Evolutionary conservation across 371 early-diverging fungal species (phyloP).

Genomic region (Batkoa obscura): DNA sequence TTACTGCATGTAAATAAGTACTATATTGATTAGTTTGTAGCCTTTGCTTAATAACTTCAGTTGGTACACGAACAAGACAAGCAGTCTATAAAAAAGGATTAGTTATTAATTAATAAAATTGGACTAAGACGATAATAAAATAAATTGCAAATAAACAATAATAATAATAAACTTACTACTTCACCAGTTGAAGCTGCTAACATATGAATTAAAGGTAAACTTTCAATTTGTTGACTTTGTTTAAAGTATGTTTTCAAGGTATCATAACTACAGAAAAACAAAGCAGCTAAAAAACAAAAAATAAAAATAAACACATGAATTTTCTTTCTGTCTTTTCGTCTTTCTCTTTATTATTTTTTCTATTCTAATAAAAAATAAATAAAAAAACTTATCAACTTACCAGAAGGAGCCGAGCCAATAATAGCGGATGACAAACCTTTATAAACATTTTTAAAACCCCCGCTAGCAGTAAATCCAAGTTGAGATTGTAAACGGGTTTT

Average conservation of each 20-base stretch:
- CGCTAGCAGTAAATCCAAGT: constrained; percentile 69
- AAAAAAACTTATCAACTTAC: constrained; percentile 15
- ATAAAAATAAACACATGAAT: no score
- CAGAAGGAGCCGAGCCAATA: constrained; percentile 82
- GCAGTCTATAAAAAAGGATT: constrained; percentile 33
- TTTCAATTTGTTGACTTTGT: constrained; percentile 20
- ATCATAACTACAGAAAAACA: constrained; percentile 88
- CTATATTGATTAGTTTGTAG: constrained; percentile 76
- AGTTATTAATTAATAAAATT: no score
- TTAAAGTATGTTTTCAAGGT: constrained; percentile 34
- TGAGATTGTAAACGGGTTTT: constrained; percentile 80
- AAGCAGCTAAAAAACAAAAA: constrained; percentile 34
- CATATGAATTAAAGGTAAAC: constrained; percentile 53
- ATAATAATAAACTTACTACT: constrained; percentile 32
- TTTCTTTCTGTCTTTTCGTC: no score
- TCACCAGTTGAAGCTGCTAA: constrained; percentile 78
- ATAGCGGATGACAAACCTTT: constrained; percentile 80
- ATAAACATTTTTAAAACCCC: constrained; percentile 84
- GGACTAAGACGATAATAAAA: neutral
- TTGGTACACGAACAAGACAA: constrained; percentile 84
- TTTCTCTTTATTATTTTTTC: neutral
- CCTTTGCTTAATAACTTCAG: constrained; percentile 87
- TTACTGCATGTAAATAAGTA: constrained; percentile 33
- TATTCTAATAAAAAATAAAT: neutral
- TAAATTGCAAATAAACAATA: neutral